Base-by-base conservation (phyloP, 148 eudicot species). In the Vaccinium macrocarpon region DNA sequence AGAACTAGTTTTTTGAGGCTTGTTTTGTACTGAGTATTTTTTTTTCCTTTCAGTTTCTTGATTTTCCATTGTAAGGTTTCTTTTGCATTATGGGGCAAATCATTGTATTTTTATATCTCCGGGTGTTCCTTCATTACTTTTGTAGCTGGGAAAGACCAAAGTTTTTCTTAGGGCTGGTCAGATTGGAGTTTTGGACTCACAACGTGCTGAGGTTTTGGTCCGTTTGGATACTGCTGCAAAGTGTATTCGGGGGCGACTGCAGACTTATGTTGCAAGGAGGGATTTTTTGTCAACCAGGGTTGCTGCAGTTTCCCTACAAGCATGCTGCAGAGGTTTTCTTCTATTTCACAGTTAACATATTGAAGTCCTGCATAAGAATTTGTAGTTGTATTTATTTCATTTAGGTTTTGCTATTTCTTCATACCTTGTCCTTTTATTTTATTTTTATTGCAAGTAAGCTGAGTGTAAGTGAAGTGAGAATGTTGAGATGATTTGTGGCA, bases 161-260 rank as follows among this genome's bases (percentile, higher is more conserved):
- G 99, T 97, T 80, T 97, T 97, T 85, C 98, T 97, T 73, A 88
- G 99, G 87, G 97, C 98, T 84, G 99, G 99, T 73, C 97, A 97
- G 89, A 95, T 97, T 83, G 99, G 94, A 71, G 89, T 95, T 59
- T 87, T 97, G 71, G 99, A 97, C 86, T 91, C 93, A 23, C 93
- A 91, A 83, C 93, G 99, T 88, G 92, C 98, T 82, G 99, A 92
- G 88, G 96, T 92, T 86, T 87, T 32, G 35, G 35, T 32, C 35
- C 35, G 1, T 32, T 32, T 97, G 87, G 97, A 95, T 88, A 68
- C 79, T 83, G 95, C 99, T 87, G 96, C 98, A 57, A 95, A 92
- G 88, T 88, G 70, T 81, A 93, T 97, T 76, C 99, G 95, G 90
- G 83, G 89, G 84, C 93, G 92, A 59, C 74, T 97, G 59, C 92